Evolutionary conservation across 805 yeast species (phyloP), one percentile per base, ranked within the genome.

Genomic region (Saccharomycopsis sp.): DNA sequence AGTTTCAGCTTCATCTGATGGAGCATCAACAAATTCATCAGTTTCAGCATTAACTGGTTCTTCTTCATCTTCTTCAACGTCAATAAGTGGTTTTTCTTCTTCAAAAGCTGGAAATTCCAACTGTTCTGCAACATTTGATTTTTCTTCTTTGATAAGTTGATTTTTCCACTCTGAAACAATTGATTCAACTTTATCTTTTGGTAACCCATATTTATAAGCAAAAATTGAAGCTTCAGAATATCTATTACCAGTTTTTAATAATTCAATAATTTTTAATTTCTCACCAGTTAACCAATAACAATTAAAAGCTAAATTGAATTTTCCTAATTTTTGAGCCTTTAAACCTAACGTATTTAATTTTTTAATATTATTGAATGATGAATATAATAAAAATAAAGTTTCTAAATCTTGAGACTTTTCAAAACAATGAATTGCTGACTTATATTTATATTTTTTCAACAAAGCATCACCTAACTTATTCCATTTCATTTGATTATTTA

Each of bases 391-490:
- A 49, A 92, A 70, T 52, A 92, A 67, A 3, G 96, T 81, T 44
- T 88, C 80, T 46, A 78, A 66, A 59, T 89, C 98, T 36, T 74
- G 67, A 17, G 95, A 94, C 42, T 76, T 70, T 55, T 77, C 70
- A 60, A 77, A 89, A 38, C 94, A 74, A 51, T 79, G 76, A 47
- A 76, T 78, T 3, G 98, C 97, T 49, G 85, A 66, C 50, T 73
- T 73, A 48, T 86, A 69, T 50, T 88, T 76, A 84, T 94, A 92
- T 46, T 72, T 72, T 15, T 69, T 59, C 51, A 92, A 67, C 10
- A 95, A 82, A 45, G 78, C 68, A 63, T 92, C 97, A 50, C 97
- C 99, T 36, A 92, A 70, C 44, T 78, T 70, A 60, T 84, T 84
- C 96, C 97, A 92, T 61, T 85, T 88, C 48, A 77, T 71, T 39